Evolutionary conservation across 2,329 filamentous ascomycete genomes (phyloP), one percentile per base, ranked within the genome.

Genomic region (Ophiostoma sp.): DNA sequence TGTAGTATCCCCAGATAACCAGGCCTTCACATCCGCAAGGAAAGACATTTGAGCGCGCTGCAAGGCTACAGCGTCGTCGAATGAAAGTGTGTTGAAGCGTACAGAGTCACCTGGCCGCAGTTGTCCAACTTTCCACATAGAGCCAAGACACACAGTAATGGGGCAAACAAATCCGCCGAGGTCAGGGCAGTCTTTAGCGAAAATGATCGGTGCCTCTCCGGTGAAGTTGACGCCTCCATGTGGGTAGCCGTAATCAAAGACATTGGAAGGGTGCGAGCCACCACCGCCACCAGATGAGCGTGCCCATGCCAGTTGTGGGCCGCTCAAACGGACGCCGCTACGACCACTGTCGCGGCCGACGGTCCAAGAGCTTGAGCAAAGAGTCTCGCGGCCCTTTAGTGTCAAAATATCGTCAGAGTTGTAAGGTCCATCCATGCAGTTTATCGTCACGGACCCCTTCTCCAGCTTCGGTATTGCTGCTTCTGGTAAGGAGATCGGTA

Each of bases 401-500:
- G 58, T 62, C n/a, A 62, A 27, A 62, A 62, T 62, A 11, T 62
- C 58, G 38, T 62, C 58, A n/a, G 58, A 62, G 16, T 62, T 41
- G 58, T 62, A 62, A 62, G 58, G 58, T 4, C 58, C 58, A n/a
- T 62, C 58, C 58, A 62, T 62, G 58, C 58, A 62, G 36, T 62
- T 14, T 3, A 62, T 62, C 5, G 38, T n/a, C 4, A 41, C 58
- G 36, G 36, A 36, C 4, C 58, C 58, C 27, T 62, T 27, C 18
- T 55, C 58, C 4, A 62, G 58, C 38, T 62, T 62, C 16, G 58
- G 58, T 38, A 62, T 62, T 9, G 58, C 27, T n/a, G 58, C 38
- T 41, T 38, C 38, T 14, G 58, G 58, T 36, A 62, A n/a, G 16
- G 38, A 11, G 36, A 62, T 38, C 40, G 11, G 36, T 41, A 14